Percentiles rank a stretch among this genome's conserved stretches.
Evolutionary conservation across 1,284 basidiomycete genomes (phyloP).

Genomic region (Pascua sp.): DNA sequence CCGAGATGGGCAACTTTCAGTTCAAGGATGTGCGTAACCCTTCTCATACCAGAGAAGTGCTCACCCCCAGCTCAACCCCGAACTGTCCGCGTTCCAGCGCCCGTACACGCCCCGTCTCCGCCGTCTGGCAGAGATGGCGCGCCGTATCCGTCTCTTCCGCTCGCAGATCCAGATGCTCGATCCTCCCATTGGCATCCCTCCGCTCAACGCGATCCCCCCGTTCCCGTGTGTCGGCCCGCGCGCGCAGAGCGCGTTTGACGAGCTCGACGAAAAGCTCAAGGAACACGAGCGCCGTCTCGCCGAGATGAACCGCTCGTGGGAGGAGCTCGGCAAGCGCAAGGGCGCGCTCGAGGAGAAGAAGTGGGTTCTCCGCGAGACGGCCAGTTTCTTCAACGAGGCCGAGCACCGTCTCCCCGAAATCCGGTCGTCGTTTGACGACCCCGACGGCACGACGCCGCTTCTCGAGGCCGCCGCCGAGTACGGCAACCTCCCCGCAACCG

Average conservation of each 20-base stretch:
- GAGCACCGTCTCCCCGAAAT: slow-evolving; percentile 74
- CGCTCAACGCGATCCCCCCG: slow-evolving; percentile 74
- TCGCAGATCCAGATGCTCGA: slow-evolving; percentile 77
- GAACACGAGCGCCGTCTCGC: slow-evolving; percentile 82
- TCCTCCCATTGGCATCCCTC: slow-evolving; percentile 68
- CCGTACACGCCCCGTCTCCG: slow-evolving; percentile 96
- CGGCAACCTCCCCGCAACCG: slow-evolving; percentile 56
- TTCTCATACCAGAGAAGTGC: neutral
- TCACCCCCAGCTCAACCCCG: slow-evolving; percentile 74
- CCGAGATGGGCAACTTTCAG: slow-evolving; percentile 91
- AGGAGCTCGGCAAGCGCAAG: slow-evolving; percentile 79
- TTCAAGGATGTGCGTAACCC: slow-evolving; percentile 81
- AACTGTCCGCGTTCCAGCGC: slow-evolving; percentile 95
- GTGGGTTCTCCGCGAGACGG: slow-evolving; percentile 90
- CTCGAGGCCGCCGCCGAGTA: slow-evolving; percentile 79
- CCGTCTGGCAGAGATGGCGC: slow-evolving; percentile 90
- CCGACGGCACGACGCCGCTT: slow-evolving; percentile 74
- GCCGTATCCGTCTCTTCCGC: slow-evolving; percentile 85
- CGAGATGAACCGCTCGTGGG: slow-evolving; percentile 94
- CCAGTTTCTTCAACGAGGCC: slow-evolving; percentile 92
- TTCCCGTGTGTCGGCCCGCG: slow-evolving; percentile 82
- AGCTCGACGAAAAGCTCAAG: slow-evolving; percentile 79
- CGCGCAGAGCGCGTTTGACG: slow-evolving; percentile 88
- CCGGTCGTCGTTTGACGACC: slow-evolving; percentile 83
- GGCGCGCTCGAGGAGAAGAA: slow-evolving; percentile 88